phyloP scores from a whole-genome alignment of 495 filamentous ascomycete genomes.

The Aspergillus carlsbadensis region DNA sequence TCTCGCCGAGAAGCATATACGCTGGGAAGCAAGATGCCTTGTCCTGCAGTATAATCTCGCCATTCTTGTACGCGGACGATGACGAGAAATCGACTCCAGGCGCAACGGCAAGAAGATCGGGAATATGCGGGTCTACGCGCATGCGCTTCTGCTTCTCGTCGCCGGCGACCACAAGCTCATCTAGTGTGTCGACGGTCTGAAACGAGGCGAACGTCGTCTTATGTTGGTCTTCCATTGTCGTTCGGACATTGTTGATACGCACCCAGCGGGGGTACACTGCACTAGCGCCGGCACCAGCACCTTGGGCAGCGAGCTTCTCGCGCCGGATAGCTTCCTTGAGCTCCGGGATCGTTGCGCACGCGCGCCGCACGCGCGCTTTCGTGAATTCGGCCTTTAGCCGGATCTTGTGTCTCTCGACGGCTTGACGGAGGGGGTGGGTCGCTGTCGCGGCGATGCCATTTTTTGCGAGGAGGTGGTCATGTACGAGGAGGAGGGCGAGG shows the following conservation, averaged over 20 bases:
- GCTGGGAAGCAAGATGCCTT: constrained; percentile 97
- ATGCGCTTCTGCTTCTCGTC: constrained; percentile 26
- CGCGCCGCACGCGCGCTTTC: constrained; percentile 69
- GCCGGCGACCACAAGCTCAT: constrained; percentile 29
- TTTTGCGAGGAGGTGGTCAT: constrained; percentile 83
- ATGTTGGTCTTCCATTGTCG: constrained; percentile 66
- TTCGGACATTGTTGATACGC: constrained; percentile 77
- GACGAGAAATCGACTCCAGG: constrained; percentile 64
- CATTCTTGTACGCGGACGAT: constrained; percentile 67
- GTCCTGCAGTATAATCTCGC: constrained; percentile 86
- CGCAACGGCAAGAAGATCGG: constrained; percentile 78
- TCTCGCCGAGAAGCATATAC: constrained; percentile 64
- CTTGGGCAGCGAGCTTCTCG: constrained; percentile 27
- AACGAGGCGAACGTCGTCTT: constrained; percentile 65
- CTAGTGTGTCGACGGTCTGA: constrained; percentile 46
- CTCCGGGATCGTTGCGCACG: constrained; percentile 60
- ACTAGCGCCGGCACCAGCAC: constrained; percentile 17
- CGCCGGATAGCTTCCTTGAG: constrained; percentile 56
- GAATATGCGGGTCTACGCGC: constrained; percentile 74
- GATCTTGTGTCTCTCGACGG: constrained; percentile 78
- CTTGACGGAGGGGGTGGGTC: constrained; percentile 69
- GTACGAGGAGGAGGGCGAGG: constrained; percentile 76
- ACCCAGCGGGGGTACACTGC: constrained; percentile 78
- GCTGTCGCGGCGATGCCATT: constrained; percentile 74
- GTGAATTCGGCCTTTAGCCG: constrained; percentile 79